These are phyloP conservation scores for Fraxinus americana DNA, from an alignment of 257 asterid species.

Conservation along the genomic window DNA sequence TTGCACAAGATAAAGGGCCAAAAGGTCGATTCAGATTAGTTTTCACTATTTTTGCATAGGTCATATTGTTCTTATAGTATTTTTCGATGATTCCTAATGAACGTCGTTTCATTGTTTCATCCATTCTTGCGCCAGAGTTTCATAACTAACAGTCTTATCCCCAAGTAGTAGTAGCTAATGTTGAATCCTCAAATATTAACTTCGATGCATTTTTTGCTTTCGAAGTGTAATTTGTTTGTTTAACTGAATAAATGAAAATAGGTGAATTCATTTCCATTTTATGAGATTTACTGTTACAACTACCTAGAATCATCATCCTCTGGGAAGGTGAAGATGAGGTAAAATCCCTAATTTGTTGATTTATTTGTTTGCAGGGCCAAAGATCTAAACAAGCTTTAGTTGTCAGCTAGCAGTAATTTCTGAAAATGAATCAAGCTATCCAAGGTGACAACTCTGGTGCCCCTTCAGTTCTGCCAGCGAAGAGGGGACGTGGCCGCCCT, in stretches of 20 bases:
- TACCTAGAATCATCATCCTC: background rate
- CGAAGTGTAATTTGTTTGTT: background rate
- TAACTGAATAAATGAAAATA: background rate
- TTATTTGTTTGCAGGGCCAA: background rate
- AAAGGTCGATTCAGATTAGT: background rate
- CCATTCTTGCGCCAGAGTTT: background rate
- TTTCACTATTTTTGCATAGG: too few relatives aligned
- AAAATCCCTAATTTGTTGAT: background rate
- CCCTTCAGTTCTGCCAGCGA: slow-evolving; percentile 27
- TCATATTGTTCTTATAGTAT: background rate
- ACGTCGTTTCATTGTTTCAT: background rate
- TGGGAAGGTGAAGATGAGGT: background rate
- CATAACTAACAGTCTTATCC: background rate
- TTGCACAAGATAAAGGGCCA: background rate
- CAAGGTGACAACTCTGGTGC: slow-evolving; percentile 35
- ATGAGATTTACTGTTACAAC: background rate
- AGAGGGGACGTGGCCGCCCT: slow-evolving; percentile 54
- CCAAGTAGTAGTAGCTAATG: background rate
- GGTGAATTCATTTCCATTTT: background rate
- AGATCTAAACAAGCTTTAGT: background rate
- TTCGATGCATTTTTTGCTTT: background rate
- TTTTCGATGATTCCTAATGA: background rate
- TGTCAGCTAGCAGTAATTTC: background rate
- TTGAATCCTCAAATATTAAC: background rate
- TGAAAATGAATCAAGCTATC: slow-evolving; percentile 39